Percentiles rank a stretch among this genome's conserved stretches.
phyloP scores from a whole-genome alignment of 148 eudicot genomes.

The Chenopodium quinoa region DNA sequence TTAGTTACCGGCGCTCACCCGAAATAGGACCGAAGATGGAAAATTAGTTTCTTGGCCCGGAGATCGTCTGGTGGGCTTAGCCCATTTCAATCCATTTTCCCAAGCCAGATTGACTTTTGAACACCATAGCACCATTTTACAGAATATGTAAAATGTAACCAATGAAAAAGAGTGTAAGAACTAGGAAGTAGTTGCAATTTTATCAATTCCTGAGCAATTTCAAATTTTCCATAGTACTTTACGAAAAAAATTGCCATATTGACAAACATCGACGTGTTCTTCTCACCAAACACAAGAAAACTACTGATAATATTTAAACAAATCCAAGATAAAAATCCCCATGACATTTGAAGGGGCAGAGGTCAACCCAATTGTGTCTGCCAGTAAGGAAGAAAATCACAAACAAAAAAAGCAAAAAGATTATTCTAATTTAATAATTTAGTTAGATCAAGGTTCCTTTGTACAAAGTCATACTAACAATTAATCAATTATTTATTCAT shows the following conservation, averaged over 20 bases:
- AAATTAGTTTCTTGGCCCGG: too few species aligned
- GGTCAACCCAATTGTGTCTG: conserved; percentile 23
- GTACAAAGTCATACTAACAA: neutral
- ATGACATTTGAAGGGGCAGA: conserved; percentile 14
- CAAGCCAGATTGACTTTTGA: too few species aligned
- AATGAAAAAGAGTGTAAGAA: too few species aligned
- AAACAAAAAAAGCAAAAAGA: neutral
- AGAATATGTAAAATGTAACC: too few species aligned
- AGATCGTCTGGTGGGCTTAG: too few species aligned
- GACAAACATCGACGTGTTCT: neutral
- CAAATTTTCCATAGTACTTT: neutral
- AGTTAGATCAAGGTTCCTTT: conserved; percentile 12
- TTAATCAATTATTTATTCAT: neutral
- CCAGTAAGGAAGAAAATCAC: conserved; percentile 20
- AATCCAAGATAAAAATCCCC: neutral
- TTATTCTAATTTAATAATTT: neutral
- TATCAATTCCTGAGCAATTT: too few species aligned
- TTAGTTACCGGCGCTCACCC: too few species aligned
- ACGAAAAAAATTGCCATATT: neutral
- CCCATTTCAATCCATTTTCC: too few species aligned
- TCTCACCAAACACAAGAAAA: neutral
- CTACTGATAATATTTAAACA: neutral
- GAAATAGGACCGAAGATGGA: too few species aligned
- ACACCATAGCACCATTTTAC: too few species aligned
- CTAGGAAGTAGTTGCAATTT: neutral